These are phyloP conservation scores for Gaeumannomyces tritici DNA, from an alignment of 2,329 filamentous ascomycete genomes.

Conservation along the genomic window DNA sequence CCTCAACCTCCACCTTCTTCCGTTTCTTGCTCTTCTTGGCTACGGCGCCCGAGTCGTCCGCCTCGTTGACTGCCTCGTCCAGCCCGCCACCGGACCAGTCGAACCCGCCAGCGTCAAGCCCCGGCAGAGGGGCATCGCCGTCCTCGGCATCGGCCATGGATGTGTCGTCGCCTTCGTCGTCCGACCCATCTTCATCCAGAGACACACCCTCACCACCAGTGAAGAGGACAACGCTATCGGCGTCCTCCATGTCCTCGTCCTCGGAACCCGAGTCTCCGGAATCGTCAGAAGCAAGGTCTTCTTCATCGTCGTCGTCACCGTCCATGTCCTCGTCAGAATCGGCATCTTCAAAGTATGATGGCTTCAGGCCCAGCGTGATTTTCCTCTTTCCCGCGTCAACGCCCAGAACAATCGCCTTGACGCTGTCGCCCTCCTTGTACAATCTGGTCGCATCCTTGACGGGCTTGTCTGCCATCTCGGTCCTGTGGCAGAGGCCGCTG, in stretches of 20 bases:
- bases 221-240: slow-evolving; percentile 31
- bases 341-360: slow-evolving; percentile 59
- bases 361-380: slow-evolving; percentile 86
- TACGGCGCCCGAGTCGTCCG: slow-evolving; percentile 21
- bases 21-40: slow-evolving; percentile 38
- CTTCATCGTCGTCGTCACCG: slow-evolving; percentile 32
- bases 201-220: slow-evolving; percentile 30
- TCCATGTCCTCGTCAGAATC: slow-evolving; percentile 34
- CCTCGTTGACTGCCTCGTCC: slow-evolving; percentile 41
- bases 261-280: slow-evolving; percentile 38
- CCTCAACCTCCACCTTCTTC: slow-evolving; percentile 69
- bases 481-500: slow-evolving; percentile 86
- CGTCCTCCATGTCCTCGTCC: slow-evolving; percentile 36
- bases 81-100: slow-evolving; percentile 75
- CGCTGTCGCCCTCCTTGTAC: slow-evolving; percentile 82
- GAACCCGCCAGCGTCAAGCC: slow-evolving; percentile 67
- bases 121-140: slow-evolving; percentile 27
- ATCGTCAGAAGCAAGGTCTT: slow-evolving; percentile 26
- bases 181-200: slow-evolving; percentile 22
- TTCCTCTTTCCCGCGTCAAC: slow-evolving; percentile 66
- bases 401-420: slow-evolving; percentile 82
- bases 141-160: slow-evolving; percentile 28
- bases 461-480: slow-evolving; percentile 77
- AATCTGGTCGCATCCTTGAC: slow-evolving; percentile 83
- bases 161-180: slow-evolving; percentile 27